These are phyloP conservation scores for Coprinopsis marcescibilis DNA, from an alignment of 768 basidiomycete genomes.

Conservation along the genomic window DNA sequence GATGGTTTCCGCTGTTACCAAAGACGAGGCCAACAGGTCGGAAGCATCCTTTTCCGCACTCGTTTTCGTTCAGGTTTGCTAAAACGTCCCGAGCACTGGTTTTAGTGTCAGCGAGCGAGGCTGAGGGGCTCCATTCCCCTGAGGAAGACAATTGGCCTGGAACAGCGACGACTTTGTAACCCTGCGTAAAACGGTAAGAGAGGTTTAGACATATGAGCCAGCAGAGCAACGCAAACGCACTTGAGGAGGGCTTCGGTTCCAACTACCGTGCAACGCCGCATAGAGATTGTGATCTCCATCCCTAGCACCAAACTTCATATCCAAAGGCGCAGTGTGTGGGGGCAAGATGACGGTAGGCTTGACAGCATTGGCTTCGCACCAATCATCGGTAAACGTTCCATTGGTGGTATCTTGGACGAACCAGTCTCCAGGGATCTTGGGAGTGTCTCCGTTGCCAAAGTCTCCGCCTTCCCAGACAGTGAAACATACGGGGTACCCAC, in stretches of 20 bases:
- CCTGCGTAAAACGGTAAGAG: too few relatives aligned
- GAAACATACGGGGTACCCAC: constrained; percentile 5
- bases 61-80: not conserved
- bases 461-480: constrained; percentile 4
- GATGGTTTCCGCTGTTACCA: not conserved
- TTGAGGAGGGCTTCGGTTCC: constrained; percentile 8
- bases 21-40: constrained; percentile 1
- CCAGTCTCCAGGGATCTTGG: constrained; percentile 6
- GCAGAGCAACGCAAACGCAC: not conserved
- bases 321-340: constrained; percentile 8
- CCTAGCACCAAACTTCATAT: constrained; percentile 8
- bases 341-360: constrained; percentile 4
- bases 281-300: constrained; percentile 3
- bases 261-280: constrained; percentile 6
- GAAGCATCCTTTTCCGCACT: not conserved
- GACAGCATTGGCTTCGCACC: constrained; percentile 7
- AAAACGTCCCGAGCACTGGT: constrained; percentile 1
- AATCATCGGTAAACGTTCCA: constrained; percentile 1
- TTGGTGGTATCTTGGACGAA: constrained; percentile 6
- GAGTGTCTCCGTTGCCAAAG: constrained; percentile 1
- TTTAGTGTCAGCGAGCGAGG: not conserved
- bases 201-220: too few relatives aligned
- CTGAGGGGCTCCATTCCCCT: constrained; percentile 4
- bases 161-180: constrained; percentile 9
- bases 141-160: constrained; percentile 4